phyloP scores from a whole-genome alignment of 495 filamentous ascomycete species.

The Rusavskia elegans region DNA sequence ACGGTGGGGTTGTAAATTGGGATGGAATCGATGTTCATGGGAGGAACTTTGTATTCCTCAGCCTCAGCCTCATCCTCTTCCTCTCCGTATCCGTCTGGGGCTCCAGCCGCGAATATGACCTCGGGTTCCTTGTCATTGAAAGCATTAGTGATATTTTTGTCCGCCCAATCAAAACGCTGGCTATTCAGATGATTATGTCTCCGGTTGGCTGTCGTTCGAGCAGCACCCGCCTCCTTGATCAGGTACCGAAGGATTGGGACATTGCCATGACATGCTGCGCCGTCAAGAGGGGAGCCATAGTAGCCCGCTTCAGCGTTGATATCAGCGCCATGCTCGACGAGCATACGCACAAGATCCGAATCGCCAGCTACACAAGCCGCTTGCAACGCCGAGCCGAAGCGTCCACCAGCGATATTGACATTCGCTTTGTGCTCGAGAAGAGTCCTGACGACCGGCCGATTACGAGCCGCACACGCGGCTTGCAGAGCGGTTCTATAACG shows the following conservation, averaged over 20 bases:
- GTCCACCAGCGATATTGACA: constrained; percentile 11
- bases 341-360: constrained; percentile 2
- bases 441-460: constrained; percentile 9
- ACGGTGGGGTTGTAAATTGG: not conserved
- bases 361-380: constrained; percentile 4
- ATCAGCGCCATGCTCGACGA: constrained; percentile 5
- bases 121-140: not conserved
- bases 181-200: not conserved
- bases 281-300: not conserved
- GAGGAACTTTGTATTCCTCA: not conserved
- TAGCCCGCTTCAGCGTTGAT: constrained; percentile 1
- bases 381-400: constrained; percentile 3
- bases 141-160: not conserved
- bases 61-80: not conserved
- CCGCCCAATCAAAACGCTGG: not conserved
- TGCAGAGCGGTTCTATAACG: not conserved
- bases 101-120: not conserved
- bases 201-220: not conserved
- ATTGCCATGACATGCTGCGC: not conserved
- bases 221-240: not conserved
- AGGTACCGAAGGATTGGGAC: not conserved
- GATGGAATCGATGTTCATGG: not conserved
- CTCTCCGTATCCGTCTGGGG: not conserved
- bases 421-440: constrained; percentile 16
- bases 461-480: not conserved